phyloP scores from a whole-genome alignment of 257 asterid species.

The Nicotiana obtusifolia region DNA sequence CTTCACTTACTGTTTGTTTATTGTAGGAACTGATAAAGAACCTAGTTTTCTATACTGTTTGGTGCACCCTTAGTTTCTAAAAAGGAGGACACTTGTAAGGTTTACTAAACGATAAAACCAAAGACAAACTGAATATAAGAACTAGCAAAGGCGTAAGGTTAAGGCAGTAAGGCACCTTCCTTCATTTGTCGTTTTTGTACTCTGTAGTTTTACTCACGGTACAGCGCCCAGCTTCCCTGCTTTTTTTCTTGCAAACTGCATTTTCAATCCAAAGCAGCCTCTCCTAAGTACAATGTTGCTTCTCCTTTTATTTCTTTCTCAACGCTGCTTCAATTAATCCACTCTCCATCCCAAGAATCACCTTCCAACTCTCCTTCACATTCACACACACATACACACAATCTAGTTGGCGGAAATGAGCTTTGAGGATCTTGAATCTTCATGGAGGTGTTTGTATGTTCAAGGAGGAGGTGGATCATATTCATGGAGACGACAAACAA shows the following conservation, averaged over 20 bases:
- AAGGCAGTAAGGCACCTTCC: neutral
- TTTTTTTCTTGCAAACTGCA: neutral
- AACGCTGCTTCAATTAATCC: too few species aligned
- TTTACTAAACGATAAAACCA: neutral
- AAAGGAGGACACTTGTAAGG: neutral
- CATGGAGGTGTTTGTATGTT: slow-evolving; percentile 21
- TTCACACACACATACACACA: too few species aligned
- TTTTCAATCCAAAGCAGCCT: neutral
- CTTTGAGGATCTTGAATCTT: slow-evolving; percentile 36
- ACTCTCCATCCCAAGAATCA: neutral
- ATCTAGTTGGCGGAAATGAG: slow-evolving; percentile 24
- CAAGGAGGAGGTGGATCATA: neutral
- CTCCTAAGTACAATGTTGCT: neutral
- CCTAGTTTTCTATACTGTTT: too few species aligned
- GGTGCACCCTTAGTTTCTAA: too few species aligned
- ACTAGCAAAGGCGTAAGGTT: neutral
- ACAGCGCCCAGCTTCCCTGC: neutral
- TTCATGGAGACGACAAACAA: slow-evolving; percentile 19
- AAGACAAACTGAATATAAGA: neutral
- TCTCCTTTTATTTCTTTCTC: too few species aligned
- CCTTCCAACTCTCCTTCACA: too few species aligned
- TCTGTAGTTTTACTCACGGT: neutral
- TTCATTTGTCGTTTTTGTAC: neutral
- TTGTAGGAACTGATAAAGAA: too few species aligned
- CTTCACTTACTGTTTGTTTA: too few species aligned